These are phyloP conservation scores for Helianthus tuberosus DNA, from an alignment of 129 eudicot genomes.

Conservation along the genomic window DNA sequence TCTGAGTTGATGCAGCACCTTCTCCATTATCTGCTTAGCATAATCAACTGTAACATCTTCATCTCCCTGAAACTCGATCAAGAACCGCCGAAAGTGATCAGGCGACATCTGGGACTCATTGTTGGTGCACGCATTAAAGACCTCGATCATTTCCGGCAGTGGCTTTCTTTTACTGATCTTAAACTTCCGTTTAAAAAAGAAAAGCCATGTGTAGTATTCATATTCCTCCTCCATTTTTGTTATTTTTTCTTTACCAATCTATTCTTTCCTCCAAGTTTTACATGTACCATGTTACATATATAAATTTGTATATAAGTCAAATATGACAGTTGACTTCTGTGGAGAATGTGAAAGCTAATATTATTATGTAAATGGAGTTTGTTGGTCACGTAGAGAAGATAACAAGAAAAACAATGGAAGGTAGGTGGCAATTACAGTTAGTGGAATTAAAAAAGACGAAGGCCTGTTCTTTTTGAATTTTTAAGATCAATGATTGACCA, in stretches of 20 bases:
- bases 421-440: not conserved
- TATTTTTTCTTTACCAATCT: not conserved
- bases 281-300: not conserved
- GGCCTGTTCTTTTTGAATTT: too few relatives aligned
- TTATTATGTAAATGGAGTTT: not conserved
- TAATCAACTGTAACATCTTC: slow-evolving; percentile 38
- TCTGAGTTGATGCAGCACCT: slow-evolving; percentile 47
- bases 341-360: not conserved
- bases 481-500: too few relatives aligned
- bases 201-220: slow-evolving; percentile 67
- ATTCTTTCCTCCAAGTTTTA: not conserved
- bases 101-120: slow-evolving; percentile 50
- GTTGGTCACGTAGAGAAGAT: not conserved
- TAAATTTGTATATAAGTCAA: not conserved
- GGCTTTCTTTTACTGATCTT: slow-evolving; percentile 64
- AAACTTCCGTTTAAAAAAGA: slow-evolving; percentile 76
- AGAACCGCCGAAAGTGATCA: slow-evolving; percentile 61
- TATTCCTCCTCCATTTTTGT: slow-evolving; percentile 43
- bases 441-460: too few relatives aligned
- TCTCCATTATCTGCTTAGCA: slow-evolving; percentile 49
- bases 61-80: slow-evolving; percentile 71
- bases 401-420: not conserved
- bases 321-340: not conserved
- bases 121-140: slow-evolving; percentile 50
- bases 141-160: slow-evolving; percentile 67